phyloP scores from a whole-genome alignment of 495 filamentous ascomycete genomes.

The Talaromyces adpressus region DNA sequence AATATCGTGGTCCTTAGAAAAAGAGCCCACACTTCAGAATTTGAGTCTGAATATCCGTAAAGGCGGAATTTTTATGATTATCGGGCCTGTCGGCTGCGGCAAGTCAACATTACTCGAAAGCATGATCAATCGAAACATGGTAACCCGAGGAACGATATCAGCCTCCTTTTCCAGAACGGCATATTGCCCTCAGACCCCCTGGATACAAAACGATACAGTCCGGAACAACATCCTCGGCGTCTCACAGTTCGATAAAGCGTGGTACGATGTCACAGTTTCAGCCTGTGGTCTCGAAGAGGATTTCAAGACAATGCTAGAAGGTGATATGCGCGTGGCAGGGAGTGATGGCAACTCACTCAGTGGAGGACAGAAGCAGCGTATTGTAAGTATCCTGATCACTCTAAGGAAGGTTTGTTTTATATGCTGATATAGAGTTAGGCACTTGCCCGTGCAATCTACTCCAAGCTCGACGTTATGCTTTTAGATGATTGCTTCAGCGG shows the following conservation, averaged over 20 bases:
- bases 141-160: conserved; percentile 13
- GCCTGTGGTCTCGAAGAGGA: conserved; percentile 24
- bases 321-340: conserved; percentile 70
- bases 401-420: neutral
- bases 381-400: conserved; percentile 8
- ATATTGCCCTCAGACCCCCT: conserved; percentile 37
- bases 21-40: conserved; percentile 16
- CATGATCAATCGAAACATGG: conserved; percentile 17
- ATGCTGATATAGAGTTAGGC: conserved; percentile 7
- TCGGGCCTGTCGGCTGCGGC: conserved; percentile 35
- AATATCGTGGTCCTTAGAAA: conserved; percentile 7
- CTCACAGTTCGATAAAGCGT: conserved; percentile 16
- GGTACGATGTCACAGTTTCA: conserved; percentile 24
- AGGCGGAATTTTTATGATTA: conserved; percentile 23
- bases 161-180: conserved; percentile 10
- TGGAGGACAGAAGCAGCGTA: conserved; percentile 75
- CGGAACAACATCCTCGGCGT: conserved; percentile 25
- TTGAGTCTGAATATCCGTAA: conserved; percentile 23
- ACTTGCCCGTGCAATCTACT: conserved; percentile 19
- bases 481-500: conserved; percentile 35
- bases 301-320: conserved; percentile 32
- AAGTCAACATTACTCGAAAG: conserved; percentile 35
- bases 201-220: conserved; percentile 34
- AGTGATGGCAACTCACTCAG: conserved; percentile 76
- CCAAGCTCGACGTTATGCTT: conserved; percentile 17